Conservation (phyloP, 1,284 basidiomycete species). For the Melampsora larici-populina region DNA sequence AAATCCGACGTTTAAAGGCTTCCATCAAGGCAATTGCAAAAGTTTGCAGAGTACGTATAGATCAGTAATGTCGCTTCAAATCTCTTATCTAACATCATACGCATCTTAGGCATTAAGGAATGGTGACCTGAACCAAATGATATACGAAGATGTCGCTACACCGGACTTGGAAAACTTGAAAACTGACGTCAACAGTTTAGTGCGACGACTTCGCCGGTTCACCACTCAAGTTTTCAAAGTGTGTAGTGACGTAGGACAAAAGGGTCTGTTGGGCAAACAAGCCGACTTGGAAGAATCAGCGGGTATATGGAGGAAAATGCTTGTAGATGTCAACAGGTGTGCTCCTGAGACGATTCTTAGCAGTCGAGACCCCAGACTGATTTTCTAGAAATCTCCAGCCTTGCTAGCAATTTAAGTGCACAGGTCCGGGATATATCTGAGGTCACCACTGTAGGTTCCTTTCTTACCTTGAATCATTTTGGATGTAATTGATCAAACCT, state of each 20-base stretch:
- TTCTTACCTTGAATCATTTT: background rate
- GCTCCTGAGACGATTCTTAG: background rate
- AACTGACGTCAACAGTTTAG: conserved; percentile 38
- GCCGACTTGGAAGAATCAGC: conserved; percentile 40
- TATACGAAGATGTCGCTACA: conserved; percentile 41
- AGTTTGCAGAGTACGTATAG: conserved; percentile 39
- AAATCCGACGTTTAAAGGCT: conserved; percentile 38
- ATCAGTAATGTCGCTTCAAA: background rate
- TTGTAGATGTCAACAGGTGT: conserved; percentile 42
- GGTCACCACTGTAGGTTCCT: conserved; percentile 30
- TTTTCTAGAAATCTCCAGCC: conserved; percentile 3
- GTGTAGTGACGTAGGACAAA: conserved; percentile 40
- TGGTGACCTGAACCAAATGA: conserved; percentile 41
- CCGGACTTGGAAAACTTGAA: conserved; percentile 40
- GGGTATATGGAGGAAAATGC: conserved; percentile 43
- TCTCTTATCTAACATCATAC: background rate
- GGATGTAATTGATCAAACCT: background rate
- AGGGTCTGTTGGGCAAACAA: conserved; percentile 39
- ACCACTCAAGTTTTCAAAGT: conserved; percentile 43
- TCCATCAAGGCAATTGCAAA: conserved; percentile 43
- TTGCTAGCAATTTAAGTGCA: conserved; percentile 41
- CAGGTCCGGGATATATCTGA: conserved; percentile 42
- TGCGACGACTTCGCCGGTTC: conserved; percentile 31
- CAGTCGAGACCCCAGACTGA: background rate
- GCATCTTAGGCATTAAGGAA: conserved; percentile 33